phyloP scores from a whole-genome alignment of 169 alveolate genomes.

The Babesia bovis region DNA sequence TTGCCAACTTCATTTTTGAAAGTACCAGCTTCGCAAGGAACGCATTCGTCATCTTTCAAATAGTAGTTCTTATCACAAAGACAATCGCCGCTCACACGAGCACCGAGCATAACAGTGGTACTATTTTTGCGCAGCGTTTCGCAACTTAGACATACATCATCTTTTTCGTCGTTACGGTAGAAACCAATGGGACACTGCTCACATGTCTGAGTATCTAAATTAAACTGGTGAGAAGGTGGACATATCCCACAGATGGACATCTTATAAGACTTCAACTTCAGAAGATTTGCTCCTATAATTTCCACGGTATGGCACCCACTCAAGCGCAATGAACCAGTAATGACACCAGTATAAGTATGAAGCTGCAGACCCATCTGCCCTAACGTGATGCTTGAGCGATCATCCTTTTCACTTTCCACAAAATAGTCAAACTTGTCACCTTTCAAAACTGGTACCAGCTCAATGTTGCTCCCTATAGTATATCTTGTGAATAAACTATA shows the following conservation, averaged over 20 bases:
- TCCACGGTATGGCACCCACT: conserved; percentile 25
- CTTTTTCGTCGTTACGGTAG: conserved; percentile 53
- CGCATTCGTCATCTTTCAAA: conserved; percentile 57
- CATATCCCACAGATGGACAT: conserved; percentile 31
- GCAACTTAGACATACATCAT: conserved; percentile 36
- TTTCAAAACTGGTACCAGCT: conserved; percentile 13
- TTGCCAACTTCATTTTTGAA: conserved; percentile 63
- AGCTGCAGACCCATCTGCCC: conserved; percentile 6
- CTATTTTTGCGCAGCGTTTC: conserved; percentile 1
- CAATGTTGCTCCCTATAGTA: conserved; percentile 40
- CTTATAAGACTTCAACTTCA: conserved; percentile 10
- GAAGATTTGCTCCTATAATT: conserved; percentile 42
- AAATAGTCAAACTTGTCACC: conserved; percentile 54
- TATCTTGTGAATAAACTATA: conserved; percentile 36
- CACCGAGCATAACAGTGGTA: conserved; percentile 46
- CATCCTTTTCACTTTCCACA: neutral
- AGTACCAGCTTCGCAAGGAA: conserved; percentile 67
- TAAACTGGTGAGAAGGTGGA: conserved; percentile 53
- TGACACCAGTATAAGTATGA: conserved; percentile 38
- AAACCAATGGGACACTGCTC: conserved; percentile 71
- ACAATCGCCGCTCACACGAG: conserved; percentile 57
- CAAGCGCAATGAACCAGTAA: conserved; percentile 24
- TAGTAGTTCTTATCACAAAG: conserved; percentile 76
- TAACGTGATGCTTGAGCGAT: neutral
- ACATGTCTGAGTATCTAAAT: conserved; percentile 5